A percentile compares a stretch with the other conserved stretches of the same genome.
Evolutionary conservation across 116 monocot species (phyloP).

Genomic region (Zostera marina): DNA sequence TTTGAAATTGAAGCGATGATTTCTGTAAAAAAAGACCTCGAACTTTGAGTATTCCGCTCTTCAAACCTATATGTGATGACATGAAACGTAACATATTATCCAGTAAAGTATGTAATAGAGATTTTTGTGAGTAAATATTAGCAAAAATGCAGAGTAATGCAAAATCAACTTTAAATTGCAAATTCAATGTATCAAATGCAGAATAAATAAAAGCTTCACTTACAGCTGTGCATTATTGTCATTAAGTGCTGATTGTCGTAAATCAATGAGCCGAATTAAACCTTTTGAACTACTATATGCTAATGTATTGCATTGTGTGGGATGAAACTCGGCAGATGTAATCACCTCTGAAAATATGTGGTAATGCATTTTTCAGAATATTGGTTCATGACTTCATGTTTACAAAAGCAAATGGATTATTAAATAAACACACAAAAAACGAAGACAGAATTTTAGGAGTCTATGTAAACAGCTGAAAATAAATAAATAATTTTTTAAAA

Average conservation of each 20-base stretch:
- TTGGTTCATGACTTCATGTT: too few species aligned
- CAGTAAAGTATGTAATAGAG: not conserved
- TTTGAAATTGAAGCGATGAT: slow-evolving; percentile 86
- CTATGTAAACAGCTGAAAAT: too few species aligned
- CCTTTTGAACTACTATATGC: slow-evolving; percentile 92
- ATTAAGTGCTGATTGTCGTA: slow-evolving; percentile 73
- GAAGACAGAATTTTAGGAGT: too few species aligned
- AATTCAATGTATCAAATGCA: not conserved
- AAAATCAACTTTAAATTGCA: not conserved
- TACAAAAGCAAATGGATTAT: too few species aligned
- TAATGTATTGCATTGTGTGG: slow-evolving; percentile 59
- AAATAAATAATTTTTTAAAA: too few species aligned
- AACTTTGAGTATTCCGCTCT: slow-evolving; percentile 59
- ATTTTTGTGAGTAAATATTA: not conserved
- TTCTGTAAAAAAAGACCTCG: slow-evolving; percentile 82
- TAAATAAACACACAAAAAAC: too few species aligned
- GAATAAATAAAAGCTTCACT: slow-evolving; percentile 9
- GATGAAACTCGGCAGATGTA: slow-evolving; percentile 80
- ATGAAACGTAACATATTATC: not conserved
- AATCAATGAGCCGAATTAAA: slow-evolving; percentile 66
- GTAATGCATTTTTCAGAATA: not conserved
- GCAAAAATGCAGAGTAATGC: not conserved
- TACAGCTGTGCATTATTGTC: slow-evolving; percentile 62
- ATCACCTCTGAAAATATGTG: slow-evolving; percentile 51
- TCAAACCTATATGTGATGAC: slow-evolving; percentile 34